Evolutionary conservation across 129 eudicot genomes (phyloP).

Genomic region (Pittosporum tobira): DNA sequence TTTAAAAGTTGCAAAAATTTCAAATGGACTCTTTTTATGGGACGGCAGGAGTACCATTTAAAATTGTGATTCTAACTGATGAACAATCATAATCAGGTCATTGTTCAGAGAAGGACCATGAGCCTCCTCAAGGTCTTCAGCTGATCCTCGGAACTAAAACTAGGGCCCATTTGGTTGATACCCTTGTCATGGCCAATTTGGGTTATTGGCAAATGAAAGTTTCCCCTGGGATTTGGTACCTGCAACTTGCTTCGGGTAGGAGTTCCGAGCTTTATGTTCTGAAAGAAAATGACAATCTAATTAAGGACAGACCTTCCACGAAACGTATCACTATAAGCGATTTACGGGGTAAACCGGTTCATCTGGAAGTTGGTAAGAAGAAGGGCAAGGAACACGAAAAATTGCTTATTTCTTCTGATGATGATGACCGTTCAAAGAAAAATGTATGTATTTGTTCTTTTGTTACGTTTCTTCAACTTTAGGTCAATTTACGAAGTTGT

Average conservation of each 20-base stretch:
- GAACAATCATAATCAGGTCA: conserved; percentile 51
- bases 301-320: conserved; percentile 33
- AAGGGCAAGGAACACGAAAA: conserved; percentile 86
- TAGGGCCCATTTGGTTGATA: conserved; percentile 86
- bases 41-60: too few species aligned
- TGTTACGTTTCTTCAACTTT: not conserved
- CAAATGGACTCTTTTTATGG: too few species aligned
- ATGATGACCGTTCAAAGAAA: conserved; percentile 40
- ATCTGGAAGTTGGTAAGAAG: conserved; percentile 76
- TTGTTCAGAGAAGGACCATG: conserved; percentile 90
- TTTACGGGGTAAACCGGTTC: conserved; percentile 76
- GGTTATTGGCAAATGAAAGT: conserved; percentile 99
- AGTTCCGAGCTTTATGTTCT: conserved; percentile 84
- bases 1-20: too few species aligned
- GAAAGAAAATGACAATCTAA: conserved; percentile 50
- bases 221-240: conserved; percentile 90
- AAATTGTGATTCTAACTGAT: conserved; percentile 9
- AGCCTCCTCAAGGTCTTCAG: conserved; percentile 93
- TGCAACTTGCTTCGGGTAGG: conserved; percentile 95
- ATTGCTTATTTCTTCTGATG: conserved; percentile 57
- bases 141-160: conserved; percentile 83
- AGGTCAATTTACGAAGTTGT: not conserved
- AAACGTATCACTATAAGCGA: conserved; percentile 67
- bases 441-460: conserved; percentile 22
- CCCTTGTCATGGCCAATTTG: conserved; percentile 95